These are phyloP conservation scores for Scedosporium apiospermum DNA, from an alignment of 2,329 filamentous ascomycete species.

Conservation along the genomic window DNA sequence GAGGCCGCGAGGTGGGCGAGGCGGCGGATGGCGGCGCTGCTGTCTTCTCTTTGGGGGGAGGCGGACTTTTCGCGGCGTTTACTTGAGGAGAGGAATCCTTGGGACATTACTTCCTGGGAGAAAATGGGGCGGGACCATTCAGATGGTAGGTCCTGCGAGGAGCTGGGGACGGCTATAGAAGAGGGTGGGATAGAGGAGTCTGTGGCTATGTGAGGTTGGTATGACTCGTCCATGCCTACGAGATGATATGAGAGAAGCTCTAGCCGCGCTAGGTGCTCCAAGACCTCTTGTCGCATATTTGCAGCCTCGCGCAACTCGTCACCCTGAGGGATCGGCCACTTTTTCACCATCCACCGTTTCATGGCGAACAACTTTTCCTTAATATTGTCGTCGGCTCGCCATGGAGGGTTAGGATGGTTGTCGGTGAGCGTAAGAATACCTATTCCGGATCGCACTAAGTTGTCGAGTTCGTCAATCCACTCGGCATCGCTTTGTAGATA, in stretches of 20 bases:
- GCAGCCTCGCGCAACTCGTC: not conserved
- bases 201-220: not conserved
- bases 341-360: not conserved
- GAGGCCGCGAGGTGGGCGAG: conserved; percentile 24
- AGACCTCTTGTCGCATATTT: not conserved
- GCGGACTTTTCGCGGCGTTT: not conserved
- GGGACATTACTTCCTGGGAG: not conserved
- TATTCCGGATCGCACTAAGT: not conserved
- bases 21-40: conserved; percentile 22
- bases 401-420: not conserved
- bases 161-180: not conserved
- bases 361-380: not conserved
- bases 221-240: not conserved
- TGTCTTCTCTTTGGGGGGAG: not conserved
- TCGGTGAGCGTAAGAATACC: not conserved
- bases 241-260: conserved; percentile 1
- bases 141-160: not conserved
- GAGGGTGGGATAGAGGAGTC: not conserved
- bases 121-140: not conserved
- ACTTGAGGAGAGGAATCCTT: not conserved
- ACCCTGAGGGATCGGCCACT: not conserved
- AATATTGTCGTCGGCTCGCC: not conserved
- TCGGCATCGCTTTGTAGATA: not conserved
- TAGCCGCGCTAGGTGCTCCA: not conserved
- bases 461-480: not conserved